Conservation (phyloP, 345 rosid genomes). For the Theobroma cacao region DNA sequence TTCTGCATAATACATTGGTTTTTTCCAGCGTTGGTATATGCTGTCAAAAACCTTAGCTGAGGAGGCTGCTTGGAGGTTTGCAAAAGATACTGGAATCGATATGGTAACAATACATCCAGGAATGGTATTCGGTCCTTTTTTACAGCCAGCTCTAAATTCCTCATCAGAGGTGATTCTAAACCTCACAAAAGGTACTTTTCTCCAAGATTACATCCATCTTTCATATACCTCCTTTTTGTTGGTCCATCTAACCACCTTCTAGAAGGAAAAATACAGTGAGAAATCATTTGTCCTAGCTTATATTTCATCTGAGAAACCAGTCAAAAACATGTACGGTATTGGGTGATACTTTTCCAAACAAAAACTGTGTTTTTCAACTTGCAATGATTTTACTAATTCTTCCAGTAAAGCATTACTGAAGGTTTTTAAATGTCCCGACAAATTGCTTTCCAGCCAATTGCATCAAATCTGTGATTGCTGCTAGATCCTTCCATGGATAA, state of each 20-base stretch:
- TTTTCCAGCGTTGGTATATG: not conserved
- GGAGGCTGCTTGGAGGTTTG: not conserved
- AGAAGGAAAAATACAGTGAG: too few species aligned
- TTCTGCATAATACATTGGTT: not conserved
- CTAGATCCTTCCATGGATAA: not conserved
- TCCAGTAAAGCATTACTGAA: too few species aligned
- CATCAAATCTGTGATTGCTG: too few species aligned
- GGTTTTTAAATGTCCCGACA: too few species aligned
- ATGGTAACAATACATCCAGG: constrained; percentile 39
- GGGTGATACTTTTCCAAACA: too few species aligned
- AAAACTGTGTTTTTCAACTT: too few species aligned
- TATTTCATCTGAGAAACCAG: too few species aligned
- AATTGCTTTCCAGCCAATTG: too few species aligned
- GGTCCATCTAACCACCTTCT: too few species aligned
- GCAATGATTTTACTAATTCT: too few species aligned
- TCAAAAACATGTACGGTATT: too few species aligned
- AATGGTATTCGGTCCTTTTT: constrained; percentile 40
- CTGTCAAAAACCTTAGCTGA: not conserved
- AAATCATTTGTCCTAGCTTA: too few species aligned
- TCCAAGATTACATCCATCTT: not conserved
- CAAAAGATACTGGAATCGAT: constrained; percentile 37
- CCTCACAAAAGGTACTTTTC: constrained; percentile 29
- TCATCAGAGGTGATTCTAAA: constrained; percentile 25
- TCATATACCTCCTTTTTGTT: not conserved
- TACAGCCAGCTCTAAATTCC: constrained; percentile 44